A percentile compares a stretch with the other conserved stretches of the same genome.
phyloP scores from a whole-genome alignment of 768 basidiomycete species.

The Amanita inopinata region DNA sequence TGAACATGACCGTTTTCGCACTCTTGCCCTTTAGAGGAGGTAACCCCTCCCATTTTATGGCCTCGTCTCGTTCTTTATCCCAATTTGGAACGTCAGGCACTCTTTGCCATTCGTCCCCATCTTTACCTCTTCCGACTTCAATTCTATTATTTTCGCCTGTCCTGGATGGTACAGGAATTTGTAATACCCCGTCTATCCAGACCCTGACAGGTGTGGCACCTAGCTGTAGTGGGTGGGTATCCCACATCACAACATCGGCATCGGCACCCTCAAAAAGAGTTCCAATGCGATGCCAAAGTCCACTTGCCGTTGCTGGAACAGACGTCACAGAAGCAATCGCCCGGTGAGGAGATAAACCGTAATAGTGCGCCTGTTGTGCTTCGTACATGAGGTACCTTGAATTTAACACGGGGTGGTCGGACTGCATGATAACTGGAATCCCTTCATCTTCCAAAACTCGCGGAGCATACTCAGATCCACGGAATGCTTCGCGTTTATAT shows the following conservation, averaged over 20 bases:
- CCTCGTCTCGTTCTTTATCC: slow-evolving; percentile 49
- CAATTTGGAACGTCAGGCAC: slow-evolving; percentile 51
- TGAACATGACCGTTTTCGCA: slow-evolving; percentile 39
- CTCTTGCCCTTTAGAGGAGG: slow-evolving; percentile 44
- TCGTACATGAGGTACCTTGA: slow-evolving; percentile 63
- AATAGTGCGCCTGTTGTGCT: slow-evolving; percentile 64
- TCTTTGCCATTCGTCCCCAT: slow-evolving; percentile 33
- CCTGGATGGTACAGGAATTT: slow-evolving; percentile 42
- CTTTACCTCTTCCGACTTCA: slow-evolving; percentile 33
- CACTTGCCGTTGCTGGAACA: slow-evolving; percentile 52
- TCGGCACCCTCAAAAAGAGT: slow-evolving; percentile 46
- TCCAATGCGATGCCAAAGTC: slow-evolving; percentile 72
- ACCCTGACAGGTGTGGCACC: slow-evolving; percentile 69
- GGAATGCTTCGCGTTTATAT: slow-evolving; percentile 45
- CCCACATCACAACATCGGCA: slow-evolving; percentile 68
- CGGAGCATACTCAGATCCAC: slow-evolving; percentile 71
- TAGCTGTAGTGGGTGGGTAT: slow-evolving; percentile 63
- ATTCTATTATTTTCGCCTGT: slow-evolving; percentile 28
- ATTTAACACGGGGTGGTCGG: slow-evolving; percentile 50
- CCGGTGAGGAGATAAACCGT: slow-evolving; percentile 45
- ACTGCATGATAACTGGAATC: slow-evolving; percentile 65
- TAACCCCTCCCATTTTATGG: slow-evolving; percentile 57
- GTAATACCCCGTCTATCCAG: slow-evolving; percentile 81
- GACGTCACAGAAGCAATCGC: slow-evolving; percentile 62
- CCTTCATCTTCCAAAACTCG: slow-evolving; percentile 66